Evolutionary conservation across 2,329 filamentous ascomycete species (phyloP).

Genomic region (Lojkania enalia): DNA sequence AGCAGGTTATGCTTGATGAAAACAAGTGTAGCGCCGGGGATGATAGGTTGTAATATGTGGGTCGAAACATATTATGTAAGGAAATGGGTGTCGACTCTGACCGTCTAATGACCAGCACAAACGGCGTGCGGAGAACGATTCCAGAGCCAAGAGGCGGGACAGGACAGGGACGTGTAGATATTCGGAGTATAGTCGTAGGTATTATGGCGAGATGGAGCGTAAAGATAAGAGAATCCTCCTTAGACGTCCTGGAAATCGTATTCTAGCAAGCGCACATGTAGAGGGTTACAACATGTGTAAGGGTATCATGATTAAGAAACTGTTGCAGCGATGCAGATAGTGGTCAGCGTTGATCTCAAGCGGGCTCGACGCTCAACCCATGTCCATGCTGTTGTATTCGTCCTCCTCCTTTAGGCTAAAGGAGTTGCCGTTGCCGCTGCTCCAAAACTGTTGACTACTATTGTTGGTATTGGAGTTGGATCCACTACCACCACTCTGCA

Average conservation of each 20-base stretch:
- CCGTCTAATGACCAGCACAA: constrained; percentile 41
- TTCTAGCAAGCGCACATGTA: constrained; percentile 30
- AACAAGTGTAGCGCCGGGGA: constrained; percentile 16
- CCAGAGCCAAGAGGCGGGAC: neutral
- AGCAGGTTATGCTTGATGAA: constrained; percentile 3
- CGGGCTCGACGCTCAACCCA: constrained; percentile 30
- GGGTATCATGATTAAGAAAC: constrained; percentile 40
- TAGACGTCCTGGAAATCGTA: constrained; percentile 7
- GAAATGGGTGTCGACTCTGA: constrained; percentile 29
- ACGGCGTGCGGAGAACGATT: constrained; percentile 22
- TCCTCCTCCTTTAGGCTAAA: constrained; percentile 93
- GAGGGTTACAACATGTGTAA: constrained; percentile 30
- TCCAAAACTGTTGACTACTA: constrained; percentile 58
- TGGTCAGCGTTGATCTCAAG: constrained; percentile 19
- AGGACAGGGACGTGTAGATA: neutral
- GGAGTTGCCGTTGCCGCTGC: constrained; percentile 32
- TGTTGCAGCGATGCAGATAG: constrained; percentile 14
- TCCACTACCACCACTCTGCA: constrained; percentile 69
- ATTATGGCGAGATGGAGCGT: neutral
- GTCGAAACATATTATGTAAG: constrained; percentile 36
- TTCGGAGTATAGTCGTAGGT: neutral
- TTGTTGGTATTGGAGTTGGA: constrained; percentile 38
- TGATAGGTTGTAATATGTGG: constrained; percentile 19
- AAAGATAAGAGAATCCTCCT: constrained; percentile 1
- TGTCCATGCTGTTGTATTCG: constrained; percentile 79